These are phyloP conservation scores for Aotearoamyces nothofagi DNA, from an alignment of 2,329 filamentous ascomycete genomes.

Conservation along the genomic window DNA sequence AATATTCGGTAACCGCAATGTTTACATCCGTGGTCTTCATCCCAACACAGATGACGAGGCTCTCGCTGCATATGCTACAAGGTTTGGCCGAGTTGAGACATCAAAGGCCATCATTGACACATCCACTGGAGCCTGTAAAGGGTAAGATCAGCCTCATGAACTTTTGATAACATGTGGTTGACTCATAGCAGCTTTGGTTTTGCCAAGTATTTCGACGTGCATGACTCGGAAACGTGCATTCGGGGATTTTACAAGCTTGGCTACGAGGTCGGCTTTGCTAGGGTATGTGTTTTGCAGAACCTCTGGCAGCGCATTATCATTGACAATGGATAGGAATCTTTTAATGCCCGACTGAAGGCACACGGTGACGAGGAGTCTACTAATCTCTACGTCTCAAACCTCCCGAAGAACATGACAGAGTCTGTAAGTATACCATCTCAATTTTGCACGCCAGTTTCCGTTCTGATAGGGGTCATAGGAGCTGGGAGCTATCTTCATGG, in stretches of 20 bases:
- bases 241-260: constrained; percentile 87
- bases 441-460: constrained; percentile 7
- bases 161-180: constrained; percentile 2
- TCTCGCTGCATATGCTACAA: constrained; percentile 64
- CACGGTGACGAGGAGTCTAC: constrained; percentile 82
- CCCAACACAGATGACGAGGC: constrained; percentile 91
- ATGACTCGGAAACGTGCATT: constrained; percentile 89
- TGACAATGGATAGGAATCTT: constrained; percentile 59
- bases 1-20: constrained; percentile 82
- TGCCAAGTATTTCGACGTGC: constrained; percentile 80
- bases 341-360: constrained; percentile 95
- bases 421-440: constrained; percentile 39
- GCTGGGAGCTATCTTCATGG: constrained; percentile 62
- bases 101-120: constrained; percentile 98
- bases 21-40: constrained; percentile 93
- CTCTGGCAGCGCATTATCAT: constrained; percentile 6
- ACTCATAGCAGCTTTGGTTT: constrained; percentile 66
- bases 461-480: constrained; percentile 32
- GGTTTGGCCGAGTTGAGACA: constrained; percentile 88
- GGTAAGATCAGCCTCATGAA: constrained; percentile 36
- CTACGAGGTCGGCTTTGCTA: constrained; percentile 94
- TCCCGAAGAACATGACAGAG: constrained; percentile 85
- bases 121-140: constrained; percentile 86
- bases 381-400: constrained; percentile 95
- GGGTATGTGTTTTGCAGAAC: constrained; percentile 36